Evolutionary conservation across 2,329 filamentous ascomycete genomes (phyloP), one percentile per base, ranked within the genome.

Genomic region (Ophiocordyceps camponoti-leonardi): DNA sequence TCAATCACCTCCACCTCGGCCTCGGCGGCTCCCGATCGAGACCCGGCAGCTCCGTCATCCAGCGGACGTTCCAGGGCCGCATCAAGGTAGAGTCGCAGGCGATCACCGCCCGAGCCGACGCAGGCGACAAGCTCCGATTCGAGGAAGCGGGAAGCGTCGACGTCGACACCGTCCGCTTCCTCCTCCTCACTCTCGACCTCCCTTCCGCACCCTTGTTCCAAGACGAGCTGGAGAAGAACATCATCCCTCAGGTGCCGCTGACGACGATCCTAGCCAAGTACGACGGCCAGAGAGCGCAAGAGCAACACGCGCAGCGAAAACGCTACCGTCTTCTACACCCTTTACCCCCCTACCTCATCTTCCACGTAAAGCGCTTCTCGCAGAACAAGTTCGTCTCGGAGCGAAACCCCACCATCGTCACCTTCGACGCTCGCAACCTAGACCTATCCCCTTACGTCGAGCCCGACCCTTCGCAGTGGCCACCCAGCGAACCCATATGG

Each of bases 381-480:
- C 81, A 83, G 52, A 98, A 98, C 69, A 94, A 95, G 61, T 98
- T 98, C 58, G 85, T 98, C 19, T 77, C 83, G 2, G 90, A 96
- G 65, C 83, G 92, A 44, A 98, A 98, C 61, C 92, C 90, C 1
- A 98, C 92, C 11, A 98, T 98, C 56, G 92, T 98, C 51, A 96
- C 90, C 0, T 98, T 96, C 62, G 86, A 90, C 51, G 82, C 86
- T 5, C 75, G 81, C 49, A 58, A 81, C 40, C 77, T 98, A 10
- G 87, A 98, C 60, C 81, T 95, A 69, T 74, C 80, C 6, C 87
- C 88, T 0, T 96, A 92, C 56, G 86, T 94, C 13, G 86, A 96
- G 65, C 88, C 90, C 0, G 86, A 88, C 56, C 83, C 86, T 0
- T 64, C 71, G 6, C 59, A 82, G 35, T 78, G 82, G 61, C 74